Conservation (phyloP, 768 basidiomycete species). For the Suillus discolor region DNA sequence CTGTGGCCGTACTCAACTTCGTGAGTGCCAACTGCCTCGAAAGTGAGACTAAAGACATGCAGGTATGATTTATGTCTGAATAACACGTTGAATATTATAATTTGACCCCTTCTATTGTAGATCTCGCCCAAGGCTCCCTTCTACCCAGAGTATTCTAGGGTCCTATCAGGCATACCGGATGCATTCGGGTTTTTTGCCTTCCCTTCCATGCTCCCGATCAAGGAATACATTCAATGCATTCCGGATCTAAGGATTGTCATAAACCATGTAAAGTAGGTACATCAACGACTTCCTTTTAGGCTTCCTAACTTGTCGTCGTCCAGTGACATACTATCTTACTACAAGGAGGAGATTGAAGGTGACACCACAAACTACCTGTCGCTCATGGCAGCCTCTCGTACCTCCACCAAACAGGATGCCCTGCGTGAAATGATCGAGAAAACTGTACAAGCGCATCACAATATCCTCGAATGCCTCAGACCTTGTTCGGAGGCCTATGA, state of each 20-base stretch:
- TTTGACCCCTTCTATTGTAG: not conserved
- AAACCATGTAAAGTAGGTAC: not conserved
- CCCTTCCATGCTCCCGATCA: conserved; percentile 29
- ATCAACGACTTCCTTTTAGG: not conserved
- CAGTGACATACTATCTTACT: conserved; percentile 42
- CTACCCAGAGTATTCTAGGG: conserved; percentile 16
- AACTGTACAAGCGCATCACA: conserved; percentile 26
- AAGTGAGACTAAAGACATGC: too few species aligned
- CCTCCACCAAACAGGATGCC: conserved; percentile 29
- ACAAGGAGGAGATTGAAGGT: conserved; percentile 41
- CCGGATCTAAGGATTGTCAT: conserved; percentile 22
- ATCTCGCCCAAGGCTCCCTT: conserved; percentile 12
- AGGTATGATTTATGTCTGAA: too few species aligned
- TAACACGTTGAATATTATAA: too few species aligned
- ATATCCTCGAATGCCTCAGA: conserved; percentile 27
- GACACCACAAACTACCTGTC: conserved; percentile 41
- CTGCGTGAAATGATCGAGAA: conserved; percentile 27
- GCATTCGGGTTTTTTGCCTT: conserved; percentile 34
- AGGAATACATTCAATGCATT: conserved; percentile 33
- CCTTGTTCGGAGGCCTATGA: conserved; percentile 21
- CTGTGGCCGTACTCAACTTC: too few species aligned
- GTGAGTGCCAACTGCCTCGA: too few species aligned
- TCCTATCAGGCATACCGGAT: conserved; percentile 30
- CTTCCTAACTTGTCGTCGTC: not conserved
- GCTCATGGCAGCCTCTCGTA: conserved; percentile 26